A percentile compares a stretch with the other conserved stretches of the same genome.
These are phyloP conservation scores for Zymoseptoria ardabiliae DNA, from an alignment of 2,329 filamentous ascomycete species.

Conservation along the genomic window DNA sequence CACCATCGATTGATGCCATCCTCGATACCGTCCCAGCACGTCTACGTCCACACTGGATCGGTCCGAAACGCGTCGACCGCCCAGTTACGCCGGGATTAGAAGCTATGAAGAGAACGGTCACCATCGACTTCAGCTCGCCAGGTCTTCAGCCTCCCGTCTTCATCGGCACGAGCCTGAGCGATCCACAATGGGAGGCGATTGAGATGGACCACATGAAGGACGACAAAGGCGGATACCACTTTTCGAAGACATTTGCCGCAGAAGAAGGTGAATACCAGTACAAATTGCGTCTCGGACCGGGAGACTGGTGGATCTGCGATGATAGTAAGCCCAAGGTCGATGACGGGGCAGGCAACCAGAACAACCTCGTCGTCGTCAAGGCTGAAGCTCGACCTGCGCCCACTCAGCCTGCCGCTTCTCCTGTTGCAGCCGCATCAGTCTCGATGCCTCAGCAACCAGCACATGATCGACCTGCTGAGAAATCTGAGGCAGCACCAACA, in stretches of 20 bases:
- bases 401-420: background rate
- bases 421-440: background rate
- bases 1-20: constrained; percentile 11
- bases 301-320: constrained; percentile 64
- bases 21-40: constrained; percentile 7
- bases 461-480: constrained; percentile 8
- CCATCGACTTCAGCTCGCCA: constrained; percentile 54
- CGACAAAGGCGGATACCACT: constrained; percentile 48
- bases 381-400: constrained; percentile 3
- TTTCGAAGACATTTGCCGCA: constrained; percentile 50
- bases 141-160: constrained; percentile 61
- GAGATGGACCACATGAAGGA: constrained; percentile 54
- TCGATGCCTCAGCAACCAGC: constrained; percentile 1
- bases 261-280: constrained; percentile 60
- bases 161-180: constrained; percentile 61
- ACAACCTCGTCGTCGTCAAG: constrained; percentile 43
- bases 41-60: constrained; percentile 25
- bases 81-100: constrained; percentile 10
- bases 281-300: constrained; percentile 62
- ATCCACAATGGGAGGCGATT: constrained; percentile 57
- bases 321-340: constrained; percentile 51
- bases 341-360: constrained; percentile 47
- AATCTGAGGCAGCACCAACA: constrained; percentile 6
- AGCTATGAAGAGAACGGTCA: constrained; percentile 37
- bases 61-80: constrained; percentile 14